Evolutionary conservation across 2,329 filamentous ascomycete genomes (phyloP), one percentile per base, ranked within the genome.

Genomic region (Fusarium heterosporum): DNA sequence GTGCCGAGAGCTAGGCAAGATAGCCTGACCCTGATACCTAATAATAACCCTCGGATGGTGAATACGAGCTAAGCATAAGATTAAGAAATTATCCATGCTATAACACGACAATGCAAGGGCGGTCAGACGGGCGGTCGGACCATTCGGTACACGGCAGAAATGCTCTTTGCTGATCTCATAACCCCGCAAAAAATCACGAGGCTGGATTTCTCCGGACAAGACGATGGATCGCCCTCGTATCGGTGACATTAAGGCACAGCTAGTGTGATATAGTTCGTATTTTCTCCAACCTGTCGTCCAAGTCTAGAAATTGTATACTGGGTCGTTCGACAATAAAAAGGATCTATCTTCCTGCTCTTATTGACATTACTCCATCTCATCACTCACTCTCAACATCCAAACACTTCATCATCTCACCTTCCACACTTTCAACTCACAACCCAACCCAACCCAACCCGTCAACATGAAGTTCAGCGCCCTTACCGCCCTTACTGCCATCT

Each of bases 391-490:
- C 16, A 40, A 14, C 26, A 16, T 5, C 6, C 28, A 45, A 43
- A 8, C 17, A 22, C 3, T 22, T 26, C 14, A 38, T n/a, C 19
- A 22, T 14, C 28, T 34, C 29, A 19, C 19, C 22, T 4, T 43
- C 56, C 22, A 40, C 22, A 19, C 26, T 52, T 7, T 26, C 13
- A 22, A 28, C 45, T 29, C 36, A 30, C 34, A n/a, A 14, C 43
- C 16, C 12, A 49, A 55, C 29, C 42, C 47, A 29, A 8, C 19
- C 19, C 3, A 22, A 28, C 51, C 45, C 52, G n/a, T 56, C 71
- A 75, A 22, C 40, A 77, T 77, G 75, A 76, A 77, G 74, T 56
- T 72, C 61, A 67, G 48, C 55, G 47, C 73, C 36, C 25, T 72
- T 50, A 25, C 72, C 34, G 64, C 74, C 16, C 42, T 70, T 66